A percentile compares a stretch with the other conserved stretches of the same genome.
These are phyloP conservation scores for Mycena filopes DNA, from an alignment of 768 basidiomycete species.

Conservation along the genomic window DNA sequence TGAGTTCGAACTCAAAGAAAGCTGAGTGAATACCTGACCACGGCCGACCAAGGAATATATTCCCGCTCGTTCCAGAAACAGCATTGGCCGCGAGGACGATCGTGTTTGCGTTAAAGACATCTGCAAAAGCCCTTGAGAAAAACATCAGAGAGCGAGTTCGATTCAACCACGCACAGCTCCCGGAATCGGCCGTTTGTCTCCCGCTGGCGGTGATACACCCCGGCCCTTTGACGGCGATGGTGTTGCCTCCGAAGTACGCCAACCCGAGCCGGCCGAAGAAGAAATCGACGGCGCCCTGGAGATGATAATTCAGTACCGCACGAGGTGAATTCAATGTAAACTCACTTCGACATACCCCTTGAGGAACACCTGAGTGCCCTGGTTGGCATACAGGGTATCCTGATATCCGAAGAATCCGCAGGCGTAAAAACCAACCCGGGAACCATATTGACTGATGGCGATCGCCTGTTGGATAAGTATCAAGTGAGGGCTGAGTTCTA, in stretches of 20 bases:
- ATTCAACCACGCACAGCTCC: slow-evolving; percentile 53
- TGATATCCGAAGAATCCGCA: slow-evolving; percentile 60
- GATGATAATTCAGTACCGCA: background rate
- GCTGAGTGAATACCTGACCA: slow-evolving; percentile 56
- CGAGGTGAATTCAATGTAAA: background rate
- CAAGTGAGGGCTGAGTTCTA: too few species aligned
- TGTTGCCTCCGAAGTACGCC: slow-evolving; percentile 62
- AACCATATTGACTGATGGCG: slow-evolving; percentile 62
- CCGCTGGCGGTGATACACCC: slow-evolving; percentile 63
- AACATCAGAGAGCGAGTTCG: too few species aligned
- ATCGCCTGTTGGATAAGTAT: slow-evolving; percentile 43
- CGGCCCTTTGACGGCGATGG: slow-evolving; percentile 54
- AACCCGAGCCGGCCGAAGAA: slow-evolving; percentile 56
- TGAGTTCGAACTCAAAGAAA: background rate
- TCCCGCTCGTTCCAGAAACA: slow-evolving; percentile 46
- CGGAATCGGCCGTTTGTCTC: slow-evolving; percentile 53
- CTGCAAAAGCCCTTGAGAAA: slow-evolving; percentile 33
- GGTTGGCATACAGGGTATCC: slow-evolving; percentile 57
- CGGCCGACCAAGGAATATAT: slow-evolving; percentile 58
- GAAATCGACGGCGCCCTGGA: slow-evolving; percentile 60
- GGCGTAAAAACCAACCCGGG: slow-evolving; percentile 54
- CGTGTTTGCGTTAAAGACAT: slow-evolving; percentile 57
- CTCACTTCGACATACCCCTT: slow-evolving; percentile 58
- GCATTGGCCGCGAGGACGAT: slow-evolving; percentile 55
- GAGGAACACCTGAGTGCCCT: slow-evolving; percentile 61